Evolutionary conservation across 352 stramenopile species (phyloP), one percentile per base, ranked within the genome.

Genomic region (Pythium angustatum): DNA sequence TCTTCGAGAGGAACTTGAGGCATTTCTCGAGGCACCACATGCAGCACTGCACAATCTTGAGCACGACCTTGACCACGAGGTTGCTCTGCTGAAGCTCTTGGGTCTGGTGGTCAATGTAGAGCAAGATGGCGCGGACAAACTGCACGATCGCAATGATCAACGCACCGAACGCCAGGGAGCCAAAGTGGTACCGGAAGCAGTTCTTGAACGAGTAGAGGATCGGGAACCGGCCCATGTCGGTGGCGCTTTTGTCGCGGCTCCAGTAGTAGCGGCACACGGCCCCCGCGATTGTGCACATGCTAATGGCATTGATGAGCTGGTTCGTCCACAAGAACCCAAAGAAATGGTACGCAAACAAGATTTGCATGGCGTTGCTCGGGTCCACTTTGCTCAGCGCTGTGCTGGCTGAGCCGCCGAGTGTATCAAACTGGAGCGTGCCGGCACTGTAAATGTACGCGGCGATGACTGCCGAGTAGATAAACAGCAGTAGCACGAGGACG

Each of bases 321-420:
- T 94, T 96, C 5, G 91, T 97, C 97, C 97, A 99, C 54, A 98
- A 91, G 50, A 97, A 98, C 40, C 86, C 88, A 71, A 99, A 99
- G 19, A 99, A 60, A 54, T 93, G 85, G 61, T 88, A 94, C 28
- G 64, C 76, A 7, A 90, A 78, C 47, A 87, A 59, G 1, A 77
- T 85, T 22, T 86, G 79, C 83, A 93, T 94, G 0, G 76, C 73
- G 51, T 85, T 54, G 58, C 85, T 73, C 5, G 81, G 62, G 48
- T 59, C 81, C 26, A 90, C 74, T 65, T 58, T 87, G 83, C 69
- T 87, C 71, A 56, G 62, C 4, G 30, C 36, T 1, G 47, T 56
- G 12, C 12, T 33, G 8, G 64, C 57, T 7, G 24, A 33, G 22
- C 75, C 27, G 72, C 71, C 14, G 69, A 88, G 54, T 78, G 88